Evolutionary conservation across 176 grass and related monocot genomes (phyloP).

Genomic region (Oryza brachyantha): DNA sequence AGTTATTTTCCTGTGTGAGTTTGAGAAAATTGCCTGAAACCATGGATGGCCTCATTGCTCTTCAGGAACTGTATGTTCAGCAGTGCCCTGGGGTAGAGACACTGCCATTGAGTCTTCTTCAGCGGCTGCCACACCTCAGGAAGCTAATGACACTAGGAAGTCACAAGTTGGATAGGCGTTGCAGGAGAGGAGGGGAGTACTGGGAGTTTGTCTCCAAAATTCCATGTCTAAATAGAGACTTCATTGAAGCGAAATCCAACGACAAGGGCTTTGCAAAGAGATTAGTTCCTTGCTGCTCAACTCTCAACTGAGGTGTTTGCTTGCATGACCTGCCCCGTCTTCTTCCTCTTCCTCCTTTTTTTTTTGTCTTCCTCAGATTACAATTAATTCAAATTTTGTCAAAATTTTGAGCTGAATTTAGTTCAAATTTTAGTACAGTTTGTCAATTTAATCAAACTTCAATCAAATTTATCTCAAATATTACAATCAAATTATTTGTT

Average conservation of each 20-base stretch:
- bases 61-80: background rate
- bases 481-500: no score
- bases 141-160: no score
- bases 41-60: background rate
- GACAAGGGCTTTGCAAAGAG: background rate
- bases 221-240: background rate
- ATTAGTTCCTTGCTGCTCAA: background rate
- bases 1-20: background rate
- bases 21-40: background rate
- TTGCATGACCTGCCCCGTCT: background rate
- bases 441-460: no score
- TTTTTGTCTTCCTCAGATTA: background rate
- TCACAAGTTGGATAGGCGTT: background rate
- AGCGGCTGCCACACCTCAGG: background rate
- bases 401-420: no score
- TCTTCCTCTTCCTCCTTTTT: no score
- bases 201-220: background rate
- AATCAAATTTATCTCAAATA: no score
- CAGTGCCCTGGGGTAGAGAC: background rate
- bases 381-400: no score
- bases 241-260: background rate
- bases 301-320: background rate
- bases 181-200: background rate
- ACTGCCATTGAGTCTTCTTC: background rate
- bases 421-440: no score